Evolutionary conservation across 2,329 filamentous ascomycete genomes (phyloP), one percentile per base, ranked within the genome.

Genomic region (Clathrospora elynae): DNA sequence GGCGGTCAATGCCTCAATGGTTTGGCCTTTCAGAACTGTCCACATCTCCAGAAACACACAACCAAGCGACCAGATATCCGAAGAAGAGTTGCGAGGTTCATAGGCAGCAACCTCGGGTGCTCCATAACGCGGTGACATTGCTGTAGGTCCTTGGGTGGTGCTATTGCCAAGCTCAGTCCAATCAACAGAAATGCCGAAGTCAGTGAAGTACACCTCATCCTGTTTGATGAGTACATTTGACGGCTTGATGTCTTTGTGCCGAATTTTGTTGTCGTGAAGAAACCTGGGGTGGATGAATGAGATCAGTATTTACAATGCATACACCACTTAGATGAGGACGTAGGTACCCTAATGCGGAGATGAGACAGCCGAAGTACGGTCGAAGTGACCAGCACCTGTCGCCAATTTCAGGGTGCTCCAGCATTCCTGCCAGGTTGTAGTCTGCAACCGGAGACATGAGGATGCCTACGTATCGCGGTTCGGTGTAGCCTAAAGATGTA

Each of bases 391-490:
- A 37, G 36, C 12, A 44, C 38, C 17, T 28, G 11, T 29, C 18
- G n/a, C 38, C 22, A 3, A 25, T 10, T 6, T 26, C n/a, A 0
- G 39, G 22, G 12, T 46, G 22, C 0, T 36, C 26, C 13, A 67
- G 52, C 7, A 61, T 41, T n/a, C 60, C 58, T 7, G 38, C 19
- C 11, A 49, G 10, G 18, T 58, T 38, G 18, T 39, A 34, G 4
- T 58, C 38, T 3, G 59, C 61, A 3, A 65, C 54, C 16, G 42
- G 62, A 11, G 43, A 43, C 54, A 67, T 68, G 20, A 71, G 37
- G 1, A 71, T 41, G 5, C 57, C 64, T 11, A 69, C 47, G 22
- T 53, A 60, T 4, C 42, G 40, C 3, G 52, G 42, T 20, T 70
- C 67, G 1, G 66, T 70, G 31, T 66, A 71, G 35, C n/a, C n/a